These are phyloP conservation scores for Penicillium sp. DNA, from an alignment of 2,329 filamentous ascomycete genomes.

Conservation along the genomic window DNA sequence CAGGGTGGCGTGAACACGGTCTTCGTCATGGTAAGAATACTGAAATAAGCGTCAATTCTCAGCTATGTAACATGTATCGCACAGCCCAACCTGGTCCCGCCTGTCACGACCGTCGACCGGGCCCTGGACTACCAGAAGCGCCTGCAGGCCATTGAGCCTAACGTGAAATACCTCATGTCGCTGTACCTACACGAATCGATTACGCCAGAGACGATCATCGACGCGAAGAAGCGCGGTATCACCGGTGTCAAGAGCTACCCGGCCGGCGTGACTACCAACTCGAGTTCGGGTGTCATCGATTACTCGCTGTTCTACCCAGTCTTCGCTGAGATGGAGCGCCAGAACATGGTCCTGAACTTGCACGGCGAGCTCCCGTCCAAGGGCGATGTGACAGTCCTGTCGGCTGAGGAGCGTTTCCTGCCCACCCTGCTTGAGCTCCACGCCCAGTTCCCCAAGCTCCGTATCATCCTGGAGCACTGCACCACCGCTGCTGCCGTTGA, in stretches of 20 bases:
- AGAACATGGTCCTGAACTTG: slow-evolving; percentile 82
- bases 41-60: slow-evolving; percentile 31
- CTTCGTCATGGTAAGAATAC: slow-evolving; percentile 47
- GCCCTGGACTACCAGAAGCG: slow-evolving; percentile 63
- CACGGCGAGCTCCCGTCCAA: slow-evolving; percentile 63
- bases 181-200: slow-evolving; percentile 62
- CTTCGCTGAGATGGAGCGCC: slow-evolving; percentile 83
- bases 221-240: slow-evolving; percentile 69
- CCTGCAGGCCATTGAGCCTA: slow-evolving; percentile 57
- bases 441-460: slow-evolving; percentile 60
- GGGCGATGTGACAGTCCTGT: slow-evolving; percentile 54
- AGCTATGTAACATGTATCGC: slow-evolving; percentile 2
- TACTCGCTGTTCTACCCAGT: slow-evolving; percentile 51
- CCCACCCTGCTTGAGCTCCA: slow-evolving; percentile 73
- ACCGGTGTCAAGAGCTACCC: slow-evolving; percentile 55
- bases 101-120: slow-evolving; percentile 57
- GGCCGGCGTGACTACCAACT: slow-evolving; percentile 56
- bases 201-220: slow-evolving; percentile 64
- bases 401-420: slow-evolving; percentile 72
- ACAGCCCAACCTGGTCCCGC: slow-evolving; percentile 62
- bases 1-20: slow-evolving; percentile 63
- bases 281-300: slow-evolving; percentile 47
- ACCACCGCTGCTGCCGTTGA: slow-evolving; percentile 76
- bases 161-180: slow-evolving; percentile 69
- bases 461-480: slow-evolving; percentile 71